These are phyloP conservation scores for Balakata baccata DNA, from an alignment of 345 rosid genomes.

Conservation along the genomic window DNA sequence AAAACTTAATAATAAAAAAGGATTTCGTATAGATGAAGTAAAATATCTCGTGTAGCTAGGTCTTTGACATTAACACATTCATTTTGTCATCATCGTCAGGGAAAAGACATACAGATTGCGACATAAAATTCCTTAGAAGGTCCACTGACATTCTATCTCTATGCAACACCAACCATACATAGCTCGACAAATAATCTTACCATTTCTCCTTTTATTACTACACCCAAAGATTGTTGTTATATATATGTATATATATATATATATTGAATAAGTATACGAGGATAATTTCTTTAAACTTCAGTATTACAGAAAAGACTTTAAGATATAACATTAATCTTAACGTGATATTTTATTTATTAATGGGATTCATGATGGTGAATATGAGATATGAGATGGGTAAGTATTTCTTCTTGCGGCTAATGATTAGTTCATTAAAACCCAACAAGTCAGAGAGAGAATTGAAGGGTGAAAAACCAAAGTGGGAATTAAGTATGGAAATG, in stretches of 20 bases:
- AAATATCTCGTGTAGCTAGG: conserved; percentile 8
- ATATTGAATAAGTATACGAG: too few species aligned
- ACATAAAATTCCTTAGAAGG: conserved; percentile 3
- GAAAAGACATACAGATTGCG: not conserved
- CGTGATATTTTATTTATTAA: too few species aligned
- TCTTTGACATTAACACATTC: conserved; percentile 9
- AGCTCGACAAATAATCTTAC: not conserved
- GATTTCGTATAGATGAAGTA: conserved; percentile 26
- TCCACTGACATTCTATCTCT: conserved; percentile 10
- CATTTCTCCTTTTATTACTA: not conserved
- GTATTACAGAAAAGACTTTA: too few species aligned
- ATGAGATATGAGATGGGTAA: not conserved
- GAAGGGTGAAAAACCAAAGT: not conserved
- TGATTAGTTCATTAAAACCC: not conserved
- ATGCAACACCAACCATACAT: not conserved
- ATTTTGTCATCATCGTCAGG: not conserved
- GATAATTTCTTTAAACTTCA: too few species aligned
- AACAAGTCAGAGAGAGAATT: not conserved
- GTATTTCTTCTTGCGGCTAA: not conserved
- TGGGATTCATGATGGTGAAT: too few species aligned
- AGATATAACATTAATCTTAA: too few species aligned
- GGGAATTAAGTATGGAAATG: not conserved
- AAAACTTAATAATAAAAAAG: not conserved
- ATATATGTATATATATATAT: too few species aligned
- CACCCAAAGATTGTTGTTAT: too few species aligned